Percentiles rank a stretch among this genome's conserved stretches.
These are phyloP conservation scores for Quercus gilva DNA, from an alignment of 306 rosid species.

Conservation along the genomic window DNA sequence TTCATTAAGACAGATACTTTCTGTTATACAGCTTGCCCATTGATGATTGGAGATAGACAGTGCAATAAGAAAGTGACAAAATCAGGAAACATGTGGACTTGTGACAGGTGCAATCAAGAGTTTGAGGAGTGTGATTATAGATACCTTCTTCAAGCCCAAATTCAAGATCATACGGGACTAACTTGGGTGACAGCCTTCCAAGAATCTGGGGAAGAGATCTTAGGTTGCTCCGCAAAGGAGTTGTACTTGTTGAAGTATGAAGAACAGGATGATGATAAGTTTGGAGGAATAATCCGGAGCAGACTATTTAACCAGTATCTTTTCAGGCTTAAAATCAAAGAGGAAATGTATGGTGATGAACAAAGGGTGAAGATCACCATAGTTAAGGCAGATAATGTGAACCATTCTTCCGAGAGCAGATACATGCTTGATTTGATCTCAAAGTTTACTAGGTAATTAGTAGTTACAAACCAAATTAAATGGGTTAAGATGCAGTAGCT, in stretches of 20 bases:
- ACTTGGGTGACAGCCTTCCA: conserved; percentile 98
- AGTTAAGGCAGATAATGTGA: conserved; percentile 78
- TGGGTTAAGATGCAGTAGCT: background rate
- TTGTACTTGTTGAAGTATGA: conserved; percentile 72
- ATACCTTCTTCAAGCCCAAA: conserved; percentile 97
- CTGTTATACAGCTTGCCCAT: conserved; percentile 94
- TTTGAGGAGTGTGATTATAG: conserved; percentile 91
- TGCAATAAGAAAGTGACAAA: conserved; percentile 83
- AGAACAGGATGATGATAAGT: conserved; percentile 62
- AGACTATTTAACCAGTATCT: conserved; percentile 63
- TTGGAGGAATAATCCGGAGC: conserved; percentile 61
- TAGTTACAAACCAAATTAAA: background rate
- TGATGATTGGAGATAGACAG: conserved; percentile 93
- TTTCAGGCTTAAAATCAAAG: conserved; percentile 84
- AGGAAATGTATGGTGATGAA: conserved; percentile 83
- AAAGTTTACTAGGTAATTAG: conserved; percentile 42
- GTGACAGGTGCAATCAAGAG: conserved; percentile 94
- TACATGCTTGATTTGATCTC: conserved; percentile 65
- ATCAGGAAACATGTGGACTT: conserved; percentile 71
- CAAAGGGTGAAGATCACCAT: conserved; percentile 84
- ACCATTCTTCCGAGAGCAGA: conserved; percentile 68
- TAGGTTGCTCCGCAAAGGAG: conserved; percentile 77
- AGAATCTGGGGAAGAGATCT: conserved; percentile 89
- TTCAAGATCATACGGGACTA: conserved; percentile 80
- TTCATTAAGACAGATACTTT: conserved; percentile 84